Base-by-base conservation (phyloP, 1,284 basidiomycete species). In the Trametes versicolor region DNA sequence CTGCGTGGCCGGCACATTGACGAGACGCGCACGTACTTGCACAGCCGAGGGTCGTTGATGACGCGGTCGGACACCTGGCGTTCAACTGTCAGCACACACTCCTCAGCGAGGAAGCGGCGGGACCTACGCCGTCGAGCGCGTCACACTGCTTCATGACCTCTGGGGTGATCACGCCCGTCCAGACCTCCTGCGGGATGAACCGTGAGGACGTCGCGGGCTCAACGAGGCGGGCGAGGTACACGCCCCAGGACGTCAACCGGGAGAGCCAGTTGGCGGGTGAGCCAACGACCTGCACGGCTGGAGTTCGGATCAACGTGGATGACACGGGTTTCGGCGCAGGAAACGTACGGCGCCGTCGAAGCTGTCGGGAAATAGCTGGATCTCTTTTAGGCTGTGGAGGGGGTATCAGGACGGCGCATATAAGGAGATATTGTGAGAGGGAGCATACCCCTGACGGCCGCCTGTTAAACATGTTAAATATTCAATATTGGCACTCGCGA, bases 21-120 rank as follows among this genome's bases (percentile, higher is more conserved):
- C 25, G 45, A 23, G 43, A 2, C n/a, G 5, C 17, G 34, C 19
- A 19, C 70, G 27, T 36, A 73, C 66, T 70, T 66, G 74, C 79
- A 80, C 15, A 64, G 64, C 45, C 72, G 71, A 0, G 79, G 78
- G 47, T 78, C 74, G 53, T 72, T 76, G 58, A 79, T 75, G 63
- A 79, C 74, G 2, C 76, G 74, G 60, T 79, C 78, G 2, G 54
- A 56, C 13, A 75, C 50, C 73, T 75, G 3, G 48, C 29, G 29
- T 21, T 51, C 48, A 12, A 21, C 47, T 25, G 25, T 66, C 47
- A 55, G 49, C 7, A 23, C 47, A 23, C 50, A 25, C 15, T 5
- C 8, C 29, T 32, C 8, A 4, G 15, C 13, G 23, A 47, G 29
- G 29, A 0, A 7, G 15, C 49, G 39, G 39, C 12, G 2, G 4